Evolutionary conservation across 2,329 filamentous ascomycete genomes (phyloP).

Genomic region (Alternaria metachromatica): DNA sequence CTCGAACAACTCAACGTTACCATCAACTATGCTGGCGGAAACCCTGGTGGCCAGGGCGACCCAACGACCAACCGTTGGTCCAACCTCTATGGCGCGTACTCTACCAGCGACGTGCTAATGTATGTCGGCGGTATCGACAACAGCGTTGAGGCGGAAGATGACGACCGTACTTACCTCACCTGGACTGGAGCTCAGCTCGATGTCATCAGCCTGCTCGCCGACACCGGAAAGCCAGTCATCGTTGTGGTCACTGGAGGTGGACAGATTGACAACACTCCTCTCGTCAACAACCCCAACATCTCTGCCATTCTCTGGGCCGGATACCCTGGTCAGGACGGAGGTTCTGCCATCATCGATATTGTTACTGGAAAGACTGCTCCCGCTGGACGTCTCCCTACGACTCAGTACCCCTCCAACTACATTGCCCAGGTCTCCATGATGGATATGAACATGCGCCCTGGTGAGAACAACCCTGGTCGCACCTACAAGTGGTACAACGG

Average conservation of each 20-base stretch:
- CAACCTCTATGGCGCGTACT: conserved; percentile 16
- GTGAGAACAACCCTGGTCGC: conserved; percentile 56
- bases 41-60: conserved; percentile 34
- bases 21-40: conserved; percentile 36
- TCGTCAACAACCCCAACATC: conserved; percentile 58
- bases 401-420: conserved; percentile 64
- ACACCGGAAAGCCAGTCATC: conserved; percentile 58
- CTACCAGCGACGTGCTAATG: conserved; percentile 59
- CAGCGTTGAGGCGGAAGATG: conserved; percentile 59
- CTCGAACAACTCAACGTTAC: conserved; percentile 54
- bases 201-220: conserved; percentile 58
- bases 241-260: conserved; percentile 62
- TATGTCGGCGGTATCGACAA: conserved; percentile 65
- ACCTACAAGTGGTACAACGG: conserved; percentile 67
- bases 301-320: conserved; percentile 64
- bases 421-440: conserved; percentile 60
- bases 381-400: conserved; percentile 63
- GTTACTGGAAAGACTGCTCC: conserved; percentile 60
- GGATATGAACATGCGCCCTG: conserved; percentile 63
- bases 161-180: conserved; percentile 59
- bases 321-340: conserved; percentile 67
- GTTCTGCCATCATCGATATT: conserved; percentile 62
- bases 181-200: conserved; percentile 63
- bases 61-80: conserved; percentile 36
- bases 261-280: conserved; percentile 60